phyloP scores from a whole-genome alignment of 768 basidiomycete species.

The Lentinula boryana region DNA sequence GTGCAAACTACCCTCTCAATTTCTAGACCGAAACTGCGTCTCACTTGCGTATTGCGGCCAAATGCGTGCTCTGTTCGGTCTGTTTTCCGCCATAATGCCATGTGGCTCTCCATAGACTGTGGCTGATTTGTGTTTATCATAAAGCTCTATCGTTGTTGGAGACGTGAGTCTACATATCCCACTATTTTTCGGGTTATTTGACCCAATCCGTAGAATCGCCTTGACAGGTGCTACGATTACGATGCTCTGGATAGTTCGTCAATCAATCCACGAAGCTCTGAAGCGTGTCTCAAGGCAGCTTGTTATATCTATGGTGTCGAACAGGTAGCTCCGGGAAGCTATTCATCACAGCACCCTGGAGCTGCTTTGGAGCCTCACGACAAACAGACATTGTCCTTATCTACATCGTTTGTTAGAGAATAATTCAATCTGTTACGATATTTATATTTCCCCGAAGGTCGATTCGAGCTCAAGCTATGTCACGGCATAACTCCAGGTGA shows the following conservation, averaged over 20 bases:
- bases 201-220: background rate
- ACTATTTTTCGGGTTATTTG: background rate
- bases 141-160: background rate
- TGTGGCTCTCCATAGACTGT: background rate
- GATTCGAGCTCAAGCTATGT: background rate
- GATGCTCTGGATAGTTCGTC: background rate
- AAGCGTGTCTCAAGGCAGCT: slow-evolving; percentile 1
- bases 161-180: background rate
- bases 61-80: background rate
- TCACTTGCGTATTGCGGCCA: background rate
- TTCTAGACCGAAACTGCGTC: background rate
- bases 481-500: too few species aligned
- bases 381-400: background rate
- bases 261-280: background rate
- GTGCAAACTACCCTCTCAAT: background rate
- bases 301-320: background rate
- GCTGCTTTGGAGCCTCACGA: background rate
- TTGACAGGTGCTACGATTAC: background rate
- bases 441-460: background rate
- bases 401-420: background rate
- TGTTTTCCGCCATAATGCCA: background rate
- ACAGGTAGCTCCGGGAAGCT: background rate
- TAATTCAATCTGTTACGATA: background rate
- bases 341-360: background rate
- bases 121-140: background rate